phyloP scores from a whole-genome alignment of 208 protist genomes.

The Angomonas deanei region DNA sequence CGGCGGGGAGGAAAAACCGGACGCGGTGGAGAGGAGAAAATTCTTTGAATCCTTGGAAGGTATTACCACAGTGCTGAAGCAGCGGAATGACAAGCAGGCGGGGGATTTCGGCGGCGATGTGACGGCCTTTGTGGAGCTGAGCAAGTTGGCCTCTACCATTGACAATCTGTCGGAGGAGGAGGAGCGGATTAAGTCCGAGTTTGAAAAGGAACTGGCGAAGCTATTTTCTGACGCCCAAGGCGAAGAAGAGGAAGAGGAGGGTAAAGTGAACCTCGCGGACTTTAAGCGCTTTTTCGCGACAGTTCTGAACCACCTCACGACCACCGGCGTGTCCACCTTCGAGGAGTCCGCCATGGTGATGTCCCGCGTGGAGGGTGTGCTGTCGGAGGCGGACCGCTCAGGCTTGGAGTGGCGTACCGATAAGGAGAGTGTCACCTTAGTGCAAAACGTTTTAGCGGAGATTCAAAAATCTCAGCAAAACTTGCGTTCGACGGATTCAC shows the following conservation, averaged over 20 bases:
- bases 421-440: conserved; percentile 13
- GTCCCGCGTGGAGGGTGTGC: conserved; percentile 19
- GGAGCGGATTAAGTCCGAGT: not conserved
- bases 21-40: conserved; percentile 7
- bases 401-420: conserved; percentile 24
- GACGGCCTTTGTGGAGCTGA: not conserved
- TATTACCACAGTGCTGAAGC: not conserved
- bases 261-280: not conserved
- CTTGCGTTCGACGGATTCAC: not conserved
- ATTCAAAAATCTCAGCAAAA: conserved; percentile 23
- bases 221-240: not conserved
- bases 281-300: conserved; percentile 12
- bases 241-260: not conserved
- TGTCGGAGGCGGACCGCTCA: conserved; percentile 20
- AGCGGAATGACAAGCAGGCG: not conserved
- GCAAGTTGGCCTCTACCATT: not conserved
- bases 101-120: not conserved
- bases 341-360: conserved; percentile 27
- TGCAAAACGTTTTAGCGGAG: conserved; percentile 13
- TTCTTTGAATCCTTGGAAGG: not conserved
- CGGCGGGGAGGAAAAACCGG: not conserved
- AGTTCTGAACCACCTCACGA: conserved; percentile 7
- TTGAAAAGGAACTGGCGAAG: conserved; percentile 1
- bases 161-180: not conserved
- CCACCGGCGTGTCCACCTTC: not conserved